Base-by-base conservation (phyloP, 1,139 yeast genomes). In the Sugiyamaella pinicola region DNA sequence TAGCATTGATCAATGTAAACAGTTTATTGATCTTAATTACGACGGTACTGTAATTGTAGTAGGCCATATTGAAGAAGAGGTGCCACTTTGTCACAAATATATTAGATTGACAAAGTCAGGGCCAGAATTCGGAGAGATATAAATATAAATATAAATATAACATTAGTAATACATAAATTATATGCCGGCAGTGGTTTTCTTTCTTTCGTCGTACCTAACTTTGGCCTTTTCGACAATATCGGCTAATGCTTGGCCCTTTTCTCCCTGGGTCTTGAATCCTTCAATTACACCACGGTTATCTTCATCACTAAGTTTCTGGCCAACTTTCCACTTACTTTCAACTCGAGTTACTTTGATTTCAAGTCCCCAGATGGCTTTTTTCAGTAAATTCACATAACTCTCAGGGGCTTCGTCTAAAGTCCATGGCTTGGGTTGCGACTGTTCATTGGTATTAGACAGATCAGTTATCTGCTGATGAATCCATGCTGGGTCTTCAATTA, bases 1-100 rank as follows among this genome's bases (percentile, higher is more conserved):
- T 28, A 75, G 84, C 38, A 78, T 90, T 68, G 73, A 75, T 21
- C 75, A 75, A 56, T 90, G 96, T 59, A 90, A 87, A 63, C 73
- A 74, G 13, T 65, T 85, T n/a, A 73, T 90, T 13, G 78, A 81
- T 41, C 38, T 46, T n/a, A 69, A 76, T 19, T 81, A 85, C 75
- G 76, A 80, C 3, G 85, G 91, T 1, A 84, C 95, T 0, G 82
- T 85, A 4, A 74, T 91, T 45, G 75, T 85, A 0, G 87, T 91
- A 38, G 96, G 96, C 0, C 98, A 91, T 68, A 77, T 88, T 28
- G 74, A 71, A 9, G 75, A 77, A 35, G 91, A 85, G 62, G 75
- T 85, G 4, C 87, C 88, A 0, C 63, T 67, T 10, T 81, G 86
- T 59, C 78, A 81, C 54, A 74, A 75, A 55, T 81, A 67, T 60